Base-by-base conservation (phyloP, 345 rosid genomes). In the Aquilaria yunnanensis region DNA sequence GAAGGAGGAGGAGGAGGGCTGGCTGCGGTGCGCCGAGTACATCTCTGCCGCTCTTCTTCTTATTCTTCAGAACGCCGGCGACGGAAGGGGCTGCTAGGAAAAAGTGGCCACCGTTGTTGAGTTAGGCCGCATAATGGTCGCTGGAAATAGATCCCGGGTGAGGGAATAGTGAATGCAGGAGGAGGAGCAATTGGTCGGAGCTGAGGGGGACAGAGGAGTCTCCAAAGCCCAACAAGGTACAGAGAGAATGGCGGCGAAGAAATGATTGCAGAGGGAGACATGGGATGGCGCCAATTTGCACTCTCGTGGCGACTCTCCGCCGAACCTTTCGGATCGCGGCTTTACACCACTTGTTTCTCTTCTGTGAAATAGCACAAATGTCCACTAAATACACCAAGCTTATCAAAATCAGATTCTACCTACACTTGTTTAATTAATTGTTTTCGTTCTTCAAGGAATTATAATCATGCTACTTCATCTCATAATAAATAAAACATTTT, bases 1-100 rank as follows among this genome's bases (percentile, higher is more conserved):
- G 33, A 75, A 59, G 64, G 74, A 68, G 57, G 77, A 79, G 46
- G 70, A 74, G 56, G 88, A 73, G 50, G 68, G 69, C 56, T 77
- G 80, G 79, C 75, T 58, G 32, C 30, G 74, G 8, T 37, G 57
- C 62, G 64, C 34, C 23, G 57, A 29, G 60, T 74, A 65, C 79
- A 71, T 72, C 9, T 56, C 63, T 52, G 41, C 46, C 41, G 41
- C 45, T 48, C 64, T 55, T 48, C 43, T 3, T 37, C 43, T 69
- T 12, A 12, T 12, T 29, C 9, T 49, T 4, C 5, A 37, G 43
- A 9, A 1, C 43, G 43, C 43, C 43, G 43, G 43, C 43, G 43
- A 2, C 43, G 43, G 43, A 37, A 9, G 43, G 8, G 43, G 43
- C 43, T 37, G 43, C 43, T 37, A 37, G 43, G 43, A 37, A 3